A percentile compares a stretch with the other conserved stretches of the same genome.
phyloP scores from a whole-genome alignment of 1,139 yeast species.

The Debaryomycetaceae sp. region DNA sequence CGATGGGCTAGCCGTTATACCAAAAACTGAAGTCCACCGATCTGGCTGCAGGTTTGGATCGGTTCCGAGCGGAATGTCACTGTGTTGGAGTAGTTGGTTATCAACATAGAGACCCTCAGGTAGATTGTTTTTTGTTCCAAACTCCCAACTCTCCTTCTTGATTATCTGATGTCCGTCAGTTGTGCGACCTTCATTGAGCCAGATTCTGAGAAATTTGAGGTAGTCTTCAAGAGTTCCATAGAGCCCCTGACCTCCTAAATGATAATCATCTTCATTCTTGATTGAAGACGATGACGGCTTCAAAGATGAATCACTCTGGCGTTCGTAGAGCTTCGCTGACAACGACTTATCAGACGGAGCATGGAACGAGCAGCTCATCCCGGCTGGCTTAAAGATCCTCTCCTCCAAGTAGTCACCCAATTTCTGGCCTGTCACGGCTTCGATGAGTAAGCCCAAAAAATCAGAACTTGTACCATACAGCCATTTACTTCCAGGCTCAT shows the following conservation, averaged over 20 bases:
- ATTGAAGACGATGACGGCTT: not conserved
- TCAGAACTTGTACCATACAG: conserved; percentile 15
- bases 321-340: not conserved
- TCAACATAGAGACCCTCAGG: conserved; percentile 9
- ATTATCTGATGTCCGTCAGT: conserved; percentile 25
- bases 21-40: conserved; percentile 4
- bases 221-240: conserved; percentile 30
- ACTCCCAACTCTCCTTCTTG: conserved; percentile 20
- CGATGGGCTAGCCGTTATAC: conserved; percentile 9
- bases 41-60: too few species aligned
- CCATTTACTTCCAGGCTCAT: conserved; percentile 18
- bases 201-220: conserved; percentile 25
- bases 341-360: not conserved
- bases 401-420: conserved; percentile 13
- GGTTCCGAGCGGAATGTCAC: too few species aligned
- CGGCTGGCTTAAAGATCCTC: conserved; percentile 13
- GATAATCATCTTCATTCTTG: not conserved
- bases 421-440: conserved; percentile 13
- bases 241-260: conserved; percentile 37
- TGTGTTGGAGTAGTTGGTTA: too few species aligned
- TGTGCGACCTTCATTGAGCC: conserved; percentile 30
- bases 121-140: conserved; percentile 17
- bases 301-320: not conserved
- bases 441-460: conserved; percentile 16
- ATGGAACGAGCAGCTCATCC: conserved; percentile 11